Base-by-base conservation (phyloP, 1,284 basidiomycete genomes). In the Filobasidium uniguttulatum region DNA sequence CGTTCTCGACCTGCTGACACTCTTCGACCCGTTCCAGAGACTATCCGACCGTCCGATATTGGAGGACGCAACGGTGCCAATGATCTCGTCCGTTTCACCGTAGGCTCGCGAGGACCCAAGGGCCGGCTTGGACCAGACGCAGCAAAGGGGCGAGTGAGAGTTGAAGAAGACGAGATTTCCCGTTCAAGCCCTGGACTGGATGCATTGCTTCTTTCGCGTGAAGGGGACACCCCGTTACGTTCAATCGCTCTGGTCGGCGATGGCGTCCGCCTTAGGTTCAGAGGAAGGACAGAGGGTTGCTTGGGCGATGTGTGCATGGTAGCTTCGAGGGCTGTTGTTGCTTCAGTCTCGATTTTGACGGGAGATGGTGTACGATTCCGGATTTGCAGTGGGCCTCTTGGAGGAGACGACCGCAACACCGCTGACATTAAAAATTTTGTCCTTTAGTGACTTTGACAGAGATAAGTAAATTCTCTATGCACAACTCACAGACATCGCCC, bases 1-100 rank as follows among this genome's bases (percentile, higher is more conserved):
- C 56, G 63, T 30, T 62, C 60, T 14, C 65, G 54, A 12, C 60
- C 59, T 9, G 57, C 52, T 0, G 63, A 62, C 2, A 65, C 59
- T 25, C 58, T 38, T 14, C 61, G 56, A 22, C 62, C 62, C 15
- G 54, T 52, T 2, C 64, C 62, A 0, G 62, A 5, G 56, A 56
- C 14, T 58, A 62, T 2, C 65, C 66, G 6, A 63, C 56, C 22
- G 41, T 17, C 15, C n/a, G n/a, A n/a, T 44, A 14, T 17, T 29
- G 33, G 15, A 6, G 25, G 29, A 25, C 43, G 28, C 25, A 26
- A 23, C 9, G 40, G 40, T 3, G 40, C 40, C 12, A 43, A 28
- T 8, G 40, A 43, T 19, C 40, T 23, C n/a, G 26, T 26, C 20
- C 23, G 44, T 25, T 34, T 34, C 17, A 46, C 15, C 15, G 44